Evolutionary conservation across 2,329 filamentous ascomycete genomes (phyloP).

Genomic region (Corinectria fuckeliana): DNA sequence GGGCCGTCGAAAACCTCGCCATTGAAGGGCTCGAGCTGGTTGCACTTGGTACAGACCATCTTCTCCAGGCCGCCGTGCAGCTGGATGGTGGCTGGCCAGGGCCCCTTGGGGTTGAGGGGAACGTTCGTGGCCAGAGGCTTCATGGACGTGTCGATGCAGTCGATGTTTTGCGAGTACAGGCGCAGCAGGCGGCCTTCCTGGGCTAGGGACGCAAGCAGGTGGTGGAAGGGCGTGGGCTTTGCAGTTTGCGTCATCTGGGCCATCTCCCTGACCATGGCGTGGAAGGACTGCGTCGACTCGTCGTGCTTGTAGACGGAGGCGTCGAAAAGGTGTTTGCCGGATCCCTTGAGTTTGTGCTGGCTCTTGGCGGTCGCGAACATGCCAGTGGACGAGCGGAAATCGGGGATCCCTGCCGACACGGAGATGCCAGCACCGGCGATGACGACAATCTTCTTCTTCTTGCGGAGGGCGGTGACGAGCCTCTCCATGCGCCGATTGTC

Average conservation of each 20-base stretch:
- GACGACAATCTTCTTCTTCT: conserved; percentile 95
- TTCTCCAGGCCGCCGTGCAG: conserved; percentile 92
- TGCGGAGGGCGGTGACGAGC: conserved; percentile 76
- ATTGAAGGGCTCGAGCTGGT: conserved; percentile 77
- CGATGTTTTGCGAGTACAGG: conserved; percentile 96
- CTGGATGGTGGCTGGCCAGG: conserved; percentile 93
- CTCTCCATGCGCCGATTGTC: conserved; percentile 67
- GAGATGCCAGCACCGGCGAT: conserved; percentile 97
- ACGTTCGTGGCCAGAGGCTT: conserved; percentile 80
- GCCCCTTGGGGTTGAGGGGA: conserved; percentile 81
- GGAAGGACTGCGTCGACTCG: conserved; percentile 86
- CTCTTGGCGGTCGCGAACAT: conserved; percentile 85
- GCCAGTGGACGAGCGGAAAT: conserved; percentile 91
- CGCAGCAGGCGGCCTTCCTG: conserved; percentile 86
- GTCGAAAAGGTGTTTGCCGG: conserved; percentile 95
- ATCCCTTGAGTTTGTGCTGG: conserved; percentile 86
- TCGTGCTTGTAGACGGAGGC: conserved; percentile 97
- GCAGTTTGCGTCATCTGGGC: conserved; percentile 79
- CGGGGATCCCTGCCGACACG: conserved; percentile 93
- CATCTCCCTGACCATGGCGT: conserved; percentile 93
- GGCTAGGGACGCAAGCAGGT: conserved; percentile 88
- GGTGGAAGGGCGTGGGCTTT: conserved; percentile 87
- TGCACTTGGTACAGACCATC: conserved; percentile 97
- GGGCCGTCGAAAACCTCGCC: conserved; percentile 82
- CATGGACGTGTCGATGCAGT: conserved; percentile 89